Base-by-base conservation (phyloP, 345 rosid genomes). In the Physaria fendleri region DNA sequence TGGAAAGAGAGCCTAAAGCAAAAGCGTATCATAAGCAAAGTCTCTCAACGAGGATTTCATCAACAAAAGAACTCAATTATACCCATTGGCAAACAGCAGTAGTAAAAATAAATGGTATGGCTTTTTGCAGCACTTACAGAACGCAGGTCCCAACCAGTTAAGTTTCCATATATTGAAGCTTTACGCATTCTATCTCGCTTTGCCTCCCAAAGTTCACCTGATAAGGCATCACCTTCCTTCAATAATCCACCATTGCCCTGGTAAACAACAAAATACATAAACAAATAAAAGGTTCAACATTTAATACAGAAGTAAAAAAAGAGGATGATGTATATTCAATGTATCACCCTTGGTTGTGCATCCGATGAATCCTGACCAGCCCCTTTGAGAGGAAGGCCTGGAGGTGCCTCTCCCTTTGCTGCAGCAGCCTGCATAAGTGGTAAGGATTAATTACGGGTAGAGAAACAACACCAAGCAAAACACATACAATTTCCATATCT, bases 401-500 rank as follows among this genome's bases (percentile, higher is more conserved):
- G 95, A 76, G 96, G 99, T 53, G 97, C 90, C 85, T 93, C 99
- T 72, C 99, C 97, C 81, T 93, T 93, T 12, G 96, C 99, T 23
- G 97, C 95, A 63, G 97, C 96, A 71, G 96, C 97, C 99, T 93
- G 82, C 74, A 76, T 22, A 41, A 65, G 37, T 32, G 37, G 12
- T 11, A 32, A 35, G 42, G 46, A 56, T 64, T 34, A 55, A 18
- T 27, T 27, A 57, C n/a, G n/a, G n/a, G n/a, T n/a, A 28, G 46
- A 49, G 27, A 18, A 57, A 28, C 49, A 56, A 33, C 41, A 29
- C 29, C 14, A 3, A 49, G 54, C 37, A 27, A 16, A 47, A 28
- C 23, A 29, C 2, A 0, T 5, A 28, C 55, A 5, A 14, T 16
- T 28, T 28, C 23, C 37, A 14, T 22, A 41, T 29, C 40, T 33